phyloP scores from a whole-genome alignment of 2,329 filamentous ascomycete species.

The Gyromitra esculenta region DNA sequence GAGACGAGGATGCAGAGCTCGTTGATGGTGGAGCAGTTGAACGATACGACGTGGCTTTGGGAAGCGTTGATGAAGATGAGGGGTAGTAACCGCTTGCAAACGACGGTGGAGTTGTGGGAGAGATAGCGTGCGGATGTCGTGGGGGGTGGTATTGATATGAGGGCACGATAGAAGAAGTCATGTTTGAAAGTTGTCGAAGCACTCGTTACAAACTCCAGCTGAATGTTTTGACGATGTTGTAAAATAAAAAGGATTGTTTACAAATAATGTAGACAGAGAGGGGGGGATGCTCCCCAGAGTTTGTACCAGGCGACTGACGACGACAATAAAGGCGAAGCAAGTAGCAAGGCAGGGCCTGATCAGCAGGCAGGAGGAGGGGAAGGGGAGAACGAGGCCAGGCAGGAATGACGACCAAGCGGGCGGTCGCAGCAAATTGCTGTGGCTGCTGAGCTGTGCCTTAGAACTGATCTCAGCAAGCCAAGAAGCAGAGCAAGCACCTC shows the following conservation, averaged over 20 bases:
- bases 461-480: conserved; percentile 50
- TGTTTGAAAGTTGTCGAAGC: conserved; percentile 39
- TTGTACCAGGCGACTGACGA: conserved; percentile 49
- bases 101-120: conserved; percentile 47
- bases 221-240: conserved; percentile 23
- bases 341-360: conserved; percentile 40
- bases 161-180: conserved; percentile 52
- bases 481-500: conserved; percentile 45
- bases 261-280: conserved; percentile 39
- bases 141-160: conserved; percentile 54
- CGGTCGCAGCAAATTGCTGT: conserved; percentile 49
- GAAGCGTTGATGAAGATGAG: conserved; percentile 52
- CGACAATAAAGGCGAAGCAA: conserved; percentile 51
- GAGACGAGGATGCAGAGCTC: conserved; percentile 49
- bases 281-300: conserved; percentile 42
- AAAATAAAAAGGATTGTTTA: conserved; percentile 32
- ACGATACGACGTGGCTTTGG: conserved; percentile 48
- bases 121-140: conserved; percentile 48
- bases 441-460: conserved; percentile 47
- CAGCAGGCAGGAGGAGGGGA: conserved; percentile 24
- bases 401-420: conserved; percentile 49
- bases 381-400: conserved; percentile 14
- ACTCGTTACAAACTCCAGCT: conserved; percentile 37
- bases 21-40: conserved; percentile 48
- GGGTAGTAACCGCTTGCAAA: conserved; percentile 49